Evolutionary conservation across 1,139 yeast species (phyloP), one percentile per base, ranked within the genome.

Genomic region (Geotrichum macrosporum): DNA sequence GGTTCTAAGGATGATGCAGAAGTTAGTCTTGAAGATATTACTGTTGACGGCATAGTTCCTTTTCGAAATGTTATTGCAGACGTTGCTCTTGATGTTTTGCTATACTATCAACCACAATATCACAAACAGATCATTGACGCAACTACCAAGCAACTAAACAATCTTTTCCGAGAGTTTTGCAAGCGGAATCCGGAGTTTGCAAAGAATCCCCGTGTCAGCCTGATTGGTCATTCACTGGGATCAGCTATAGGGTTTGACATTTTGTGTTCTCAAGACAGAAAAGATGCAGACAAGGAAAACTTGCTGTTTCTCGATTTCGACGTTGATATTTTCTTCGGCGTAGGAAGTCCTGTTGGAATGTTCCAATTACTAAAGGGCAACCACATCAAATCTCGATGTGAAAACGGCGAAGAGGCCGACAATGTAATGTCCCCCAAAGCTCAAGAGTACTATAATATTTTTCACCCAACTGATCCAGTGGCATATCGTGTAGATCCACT

Each of bases 321-420:
- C 1, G 88, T 84, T 8, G 81, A 80, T 12, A 81, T 81, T 54
- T 75, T 81, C 53, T 86, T 86, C 61, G 78, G 86, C 26, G 72
- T 85, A 36, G 97, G 96, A 0, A 85, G 95, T 1, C 97, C 96
- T 0, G 76, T 84, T 27, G 96, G 95, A 1, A 78, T 86, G 38
- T 84, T 88, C 66, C 82, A 84, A 60, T 67, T 87, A 24, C 72
- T 86, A 34, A 79, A 77, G 54, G 76, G 80, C 38, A 75, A 74
- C 44, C 77, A 75, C 47, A 73, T 84, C 13, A 67, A 67, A 16
- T 67, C 76, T 3, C 65, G 80, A 33, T 46, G 57, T n/a, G 43
- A 50, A 46, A 33, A 16, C 24, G 21, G n/a, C 6, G 22, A 16
- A 10, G 29, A n/a, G 8, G 20, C 47, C 2, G 34, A 32, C 26